Base-by-base conservation (phyloP, 306 rosid species). In the Mimosa bimucronata region DNA sequence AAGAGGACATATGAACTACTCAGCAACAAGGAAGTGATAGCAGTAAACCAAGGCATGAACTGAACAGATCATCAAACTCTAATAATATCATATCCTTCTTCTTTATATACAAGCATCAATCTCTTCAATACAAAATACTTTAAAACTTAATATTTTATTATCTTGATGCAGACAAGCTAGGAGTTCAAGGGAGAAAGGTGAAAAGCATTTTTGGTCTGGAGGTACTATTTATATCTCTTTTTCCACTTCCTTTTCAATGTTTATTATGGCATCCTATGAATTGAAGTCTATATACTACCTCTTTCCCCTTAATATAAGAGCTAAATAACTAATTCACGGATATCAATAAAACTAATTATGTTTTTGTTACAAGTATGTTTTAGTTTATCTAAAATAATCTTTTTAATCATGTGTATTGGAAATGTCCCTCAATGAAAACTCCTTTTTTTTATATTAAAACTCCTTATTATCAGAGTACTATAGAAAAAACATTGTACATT, bases 181-280 rank as follows among this genome's bases (percentile, higher is more conserved):
- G 93, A 83, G 86, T 82, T 57, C 91, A 91, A 83, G 96, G 93
- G 25, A 84, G 81, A 79, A 89, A 89, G 74, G 85, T 91, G 37
- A 83, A 85, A 74, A 84, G 45, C n/a, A 37, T 58, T 9, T 37
- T 30, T 50, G 88, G 76, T 76, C 75, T 89, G 61, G 91, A 91
- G 93, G 92, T 88, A 61, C 62, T 58, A 11, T 57, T 58, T 42
- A 1, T 60, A n/a, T 65, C 15, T 28, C 23, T 13, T 12, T 23
- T 11, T 5, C 15, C 16, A 15, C 23, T 2, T 29, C 26, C 18
- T 7, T 58, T 25, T 25, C 31, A 25, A 30, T 25, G 34, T 58
- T 11, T 25, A 25, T 25, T 58, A 57, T 58, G 66, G 16, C 18
- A 3, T 6, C 10, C 18, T 25, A 58, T 4, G 6, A 0, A 2